Base-by-base conservation (phyloP, 176 grass and related monocot species). In the Coix lacrymajobi region DNA sequence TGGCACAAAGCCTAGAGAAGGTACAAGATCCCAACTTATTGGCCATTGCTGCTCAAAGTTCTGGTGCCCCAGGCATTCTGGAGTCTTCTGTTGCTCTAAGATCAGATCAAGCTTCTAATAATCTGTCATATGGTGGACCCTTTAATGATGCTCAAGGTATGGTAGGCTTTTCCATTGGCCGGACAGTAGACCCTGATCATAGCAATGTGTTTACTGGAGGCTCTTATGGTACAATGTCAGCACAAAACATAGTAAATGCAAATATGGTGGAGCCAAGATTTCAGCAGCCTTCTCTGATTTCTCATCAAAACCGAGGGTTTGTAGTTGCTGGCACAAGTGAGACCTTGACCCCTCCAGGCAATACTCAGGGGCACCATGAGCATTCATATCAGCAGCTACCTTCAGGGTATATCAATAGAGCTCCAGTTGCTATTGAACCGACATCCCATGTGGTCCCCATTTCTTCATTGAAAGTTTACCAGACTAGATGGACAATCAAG, bases 401-500 rank as follows among this genome's bases (percentile, higher is more conserved):
- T 84, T 84, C 84, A 37, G 61, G 76, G 20, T 83, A 87, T 73
- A 82, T 84, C 58, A 94, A 97, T 73, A 86, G 69, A 65, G 90
- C 86, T 32, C 90, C 90, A 37, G 81, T 80, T 80, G 78, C 88
- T 40, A 94, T 75, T 56, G 94, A 94, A 80, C 78, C 83, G 64
- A 54, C 90, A 69, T 32, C 78, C 36, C 51, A 73, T 64, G 86
- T 83, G 19, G n/a, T 85, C 56, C 90, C 90, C 6, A 97, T 97
- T 89, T 69, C 83, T 64, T 79, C 85, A 66, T 79, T 94, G 48
- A 94, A 97, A 81, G 88, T 74, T 20, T 97, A 86, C 54, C 91
- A 94, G 24, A 49, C 43, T 62, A 87, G 83, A 26, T 92, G 92
- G 89, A 97, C 94, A 77, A 97, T 97, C 81, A 97, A 92, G 85